Conservation (phyloP, 768 basidiomycete species). For the Pilatotrama ljubarskyi region DNA sequence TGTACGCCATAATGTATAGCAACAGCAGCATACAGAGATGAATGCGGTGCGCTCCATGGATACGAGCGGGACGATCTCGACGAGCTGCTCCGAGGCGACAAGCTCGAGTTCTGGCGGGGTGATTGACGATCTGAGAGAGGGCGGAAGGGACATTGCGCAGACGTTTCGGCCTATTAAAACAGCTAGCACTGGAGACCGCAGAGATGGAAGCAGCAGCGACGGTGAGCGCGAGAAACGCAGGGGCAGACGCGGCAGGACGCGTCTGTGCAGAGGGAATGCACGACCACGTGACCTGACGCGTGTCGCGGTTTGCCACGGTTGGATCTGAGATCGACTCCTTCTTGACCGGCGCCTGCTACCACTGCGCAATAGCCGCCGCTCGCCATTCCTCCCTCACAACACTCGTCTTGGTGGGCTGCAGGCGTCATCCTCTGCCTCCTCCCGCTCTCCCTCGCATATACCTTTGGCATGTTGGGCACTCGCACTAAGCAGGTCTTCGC, state of each 20-base stretch:
- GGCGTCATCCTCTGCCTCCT: constrained; percentile 9
- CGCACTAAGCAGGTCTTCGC: constrained; percentile 34
- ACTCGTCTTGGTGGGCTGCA: constrained; percentile 1
- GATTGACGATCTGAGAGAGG: constrained; percentile 64
- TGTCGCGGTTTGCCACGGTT: constrained; percentile 22
- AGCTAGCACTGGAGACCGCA: constrained; percentile 1
- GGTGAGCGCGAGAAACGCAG: background rate
- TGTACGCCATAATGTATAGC: background rate
- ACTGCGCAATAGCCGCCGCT: background rate
- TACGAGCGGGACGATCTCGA: constrained; percentile 87
- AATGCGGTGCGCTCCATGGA: constrained; percentile 90
- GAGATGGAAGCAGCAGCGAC: background rate
- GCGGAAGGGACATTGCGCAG: constrained; percentile 71
- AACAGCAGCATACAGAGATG: constrained; percentile 63
- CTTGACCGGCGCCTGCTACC: background rate
- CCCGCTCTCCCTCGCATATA: background rate
- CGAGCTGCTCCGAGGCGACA: constrained; percentile 78
- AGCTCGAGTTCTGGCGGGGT: constrained; percentile 88
- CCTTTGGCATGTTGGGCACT: constrained; percentile 28
- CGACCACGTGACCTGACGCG: constrained; percentile 19
- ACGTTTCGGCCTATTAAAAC: background rate
- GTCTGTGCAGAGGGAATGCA: background rate
- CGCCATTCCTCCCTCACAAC: background rate
- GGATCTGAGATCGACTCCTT: constrained; percentile 12
- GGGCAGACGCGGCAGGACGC: background rate